Evolutionary conservation across 2,329 filamentous ascomycete genomes (phyloP), one percentile per base, ranked within the genome.

Genomic region (Penicillium sclerotiorum): DNA sequence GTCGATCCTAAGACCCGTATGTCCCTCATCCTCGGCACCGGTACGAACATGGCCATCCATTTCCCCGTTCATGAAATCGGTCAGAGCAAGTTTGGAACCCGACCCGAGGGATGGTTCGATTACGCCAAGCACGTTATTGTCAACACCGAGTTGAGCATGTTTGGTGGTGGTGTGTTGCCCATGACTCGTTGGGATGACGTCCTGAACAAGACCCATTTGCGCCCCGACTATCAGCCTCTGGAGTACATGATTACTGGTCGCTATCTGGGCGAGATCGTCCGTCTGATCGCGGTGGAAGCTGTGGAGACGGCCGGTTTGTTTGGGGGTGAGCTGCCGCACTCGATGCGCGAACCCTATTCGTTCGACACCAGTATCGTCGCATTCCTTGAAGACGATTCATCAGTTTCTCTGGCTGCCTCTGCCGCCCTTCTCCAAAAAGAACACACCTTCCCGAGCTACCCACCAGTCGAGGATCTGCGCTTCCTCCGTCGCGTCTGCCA

Each of bases 61-160:
- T 77, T 85, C 25, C 83, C 83, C 2, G 76, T 81, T 11, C 67
- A 70, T 25, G 75, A 77, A 28, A 76, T 86, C 30, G 78, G 79
- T 3, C 61, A 65, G 15, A 70, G 74, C 43, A 86, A 86, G 56
- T 84, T 83, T 63, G 81, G 80, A 23, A 61, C 65, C 22, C 75
- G 83, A 42, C 77, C 81, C 1, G 69, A 76, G 13, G 74, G 73
- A 32, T 84, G 81, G 81, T 76, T 80, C 49, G 73, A 77, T 22
- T 72, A 77, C 33, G 81, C 82, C n/a, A 74, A 78, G 23, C 77
- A 83, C 51, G 83, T 86, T 25, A 79, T 86, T 45, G 77, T 85
- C 59, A 87, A 87, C 63, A 86, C 80, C 7, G 84, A 87, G 62
- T 72, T 85, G 58, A 85, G 82, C 71, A 85, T 86, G 83, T 85